Percentiles rank a stretch among this genome's conserved stretches.
phyloP scores from a whole-genome alignment of 2,329 filamentous ascomycete genomes.

The Neofusicoccum laricinum region DNA sequence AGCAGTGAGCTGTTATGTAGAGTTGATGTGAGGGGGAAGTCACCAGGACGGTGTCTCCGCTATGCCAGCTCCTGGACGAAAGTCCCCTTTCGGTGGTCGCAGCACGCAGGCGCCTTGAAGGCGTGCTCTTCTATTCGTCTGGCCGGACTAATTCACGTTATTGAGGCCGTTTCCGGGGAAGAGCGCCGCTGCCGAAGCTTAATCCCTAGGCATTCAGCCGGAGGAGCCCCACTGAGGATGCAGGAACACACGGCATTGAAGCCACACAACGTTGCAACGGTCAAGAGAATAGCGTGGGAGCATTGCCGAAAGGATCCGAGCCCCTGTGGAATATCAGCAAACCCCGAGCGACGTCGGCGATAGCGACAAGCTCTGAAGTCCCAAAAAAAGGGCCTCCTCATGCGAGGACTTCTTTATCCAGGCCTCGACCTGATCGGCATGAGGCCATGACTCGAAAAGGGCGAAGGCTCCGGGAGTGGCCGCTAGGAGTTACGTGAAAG shows the following conservation, averaged over 20 bases:
- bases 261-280: not conserved
- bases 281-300: not conserved
- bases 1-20: too few species aligned
- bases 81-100: too few species aligned
- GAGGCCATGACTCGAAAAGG: not conserved
- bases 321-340: not conserved
- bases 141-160: too few species aligned
- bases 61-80: too few species aligned
- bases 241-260: not conserved
- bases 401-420: not conserved
- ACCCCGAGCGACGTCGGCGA: not conserved
- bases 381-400: not conserved
- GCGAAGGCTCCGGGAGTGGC: not conserved
- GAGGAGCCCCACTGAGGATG: not conserved
- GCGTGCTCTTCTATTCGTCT: too few species aligned
- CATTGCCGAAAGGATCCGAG: not conserved
- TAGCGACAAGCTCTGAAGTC: not conserved
- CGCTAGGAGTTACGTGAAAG: not conserved
- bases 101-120: too few species aligned
- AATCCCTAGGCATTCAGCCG: not conserved
- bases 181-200: not conserved
- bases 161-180: not conserved
- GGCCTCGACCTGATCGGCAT: slow-evolving; percentile 1
- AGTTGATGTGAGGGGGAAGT: too few species aligned
- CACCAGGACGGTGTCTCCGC: too few species aligned